Evolutionary conservation across 2,329 filamentous ascomycete species (phyloP), one percentile per base, ranked within the genome.

Genomic region (Rhynchosporium agropyri): DNA sequence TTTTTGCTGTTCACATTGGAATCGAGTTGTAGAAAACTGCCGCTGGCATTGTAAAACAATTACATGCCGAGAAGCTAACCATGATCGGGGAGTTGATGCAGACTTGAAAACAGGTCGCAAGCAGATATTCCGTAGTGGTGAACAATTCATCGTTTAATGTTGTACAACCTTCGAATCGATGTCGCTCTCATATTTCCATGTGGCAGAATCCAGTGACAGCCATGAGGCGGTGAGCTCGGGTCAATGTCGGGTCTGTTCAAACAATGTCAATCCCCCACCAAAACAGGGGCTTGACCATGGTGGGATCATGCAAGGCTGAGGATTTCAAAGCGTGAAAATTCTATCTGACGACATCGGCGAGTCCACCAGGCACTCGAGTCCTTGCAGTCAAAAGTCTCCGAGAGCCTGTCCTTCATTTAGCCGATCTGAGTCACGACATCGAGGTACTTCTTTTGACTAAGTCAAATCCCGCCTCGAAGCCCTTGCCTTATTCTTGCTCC

Each of bases 341-440:
- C 50, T 53, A 38, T 26, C 31, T 53, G 50, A 53, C 50, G 50
- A 53, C 31, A 53, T 53, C 50, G 50, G 50, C 31, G 42, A 20
- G 20, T 20, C 50, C 31, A 20, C 15, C 29, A 38, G 49, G n/a
- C 50, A 12, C 9, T 38, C 50, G 38, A 40, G 20, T 20, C 20
- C 20, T 20, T 20, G 20, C 20, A 20, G 20, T 38, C 33, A 26
- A 53, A 53, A 53, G n/a, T n/a, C 50, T 53, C 50, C 50, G 50
- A 53, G 31, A 20, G 38, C 15, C 13, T 36, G 49, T 15, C 50
- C 29, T n/a, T 53, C n/a, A 33, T 53, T 53, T 7, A 15, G 31
- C 33, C 31, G 38, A 53, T 53, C 50, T 53, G 50, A 53, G 50
- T 53, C 50, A 53, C 50, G 50, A 53, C 50, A 8, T 53, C 50